These are phyloP conservation scores for Crithidia bombi DNA, from an alignment of 208 protist genomes.

Conservation along the genomic window DNA sequence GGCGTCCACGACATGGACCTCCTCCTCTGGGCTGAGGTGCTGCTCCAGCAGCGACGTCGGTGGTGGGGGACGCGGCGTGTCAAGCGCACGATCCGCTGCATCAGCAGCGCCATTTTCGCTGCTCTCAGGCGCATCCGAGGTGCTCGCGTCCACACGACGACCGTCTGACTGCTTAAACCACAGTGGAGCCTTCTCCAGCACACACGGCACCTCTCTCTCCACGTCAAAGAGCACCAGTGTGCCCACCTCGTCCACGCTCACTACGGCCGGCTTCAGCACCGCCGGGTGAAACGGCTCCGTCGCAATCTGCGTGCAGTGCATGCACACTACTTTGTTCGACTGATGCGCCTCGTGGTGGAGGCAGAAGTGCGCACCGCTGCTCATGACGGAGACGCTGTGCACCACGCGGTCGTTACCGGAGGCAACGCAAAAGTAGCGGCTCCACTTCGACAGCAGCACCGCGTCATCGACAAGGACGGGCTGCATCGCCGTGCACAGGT, in stretches of 20 bases:
- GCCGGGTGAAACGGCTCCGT: conserved; percentile 31
- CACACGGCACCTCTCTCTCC: conserved; percentile 33
- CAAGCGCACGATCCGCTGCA: too few species aligned
- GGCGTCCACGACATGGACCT: conserved; percentile 10
- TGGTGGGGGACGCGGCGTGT: background rate
- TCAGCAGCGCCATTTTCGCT: too few species aligned
- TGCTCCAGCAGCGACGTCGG: conserved; percentile 10
- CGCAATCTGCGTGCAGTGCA: conserved; percentile 55
- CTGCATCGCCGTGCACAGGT: conserved; percentile 41
- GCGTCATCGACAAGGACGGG: conserved; percentile 12
- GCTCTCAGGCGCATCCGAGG: background rate
- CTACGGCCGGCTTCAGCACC: conserved; percentile 42
- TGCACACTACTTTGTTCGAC: conserved; percentile 47
- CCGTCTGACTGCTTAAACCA: conserved; percentile 14
- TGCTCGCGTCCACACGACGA: background rate
- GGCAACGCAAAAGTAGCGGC: conserved; percentile 60
- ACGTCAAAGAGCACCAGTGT: conserved; percentile 67
- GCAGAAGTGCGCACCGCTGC: conserved; percentile 60
- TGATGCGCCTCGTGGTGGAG: conserved; percentile 62
- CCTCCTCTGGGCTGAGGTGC: conserved; percentile 15
- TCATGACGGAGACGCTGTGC: conserved; percentile 74
- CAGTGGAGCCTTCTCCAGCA: conserved; percentile 19
- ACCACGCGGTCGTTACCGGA: conserved; percentile 57
- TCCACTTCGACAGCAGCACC: conserved; percentile 40
- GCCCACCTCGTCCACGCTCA: conserved; percentile 77